These are phyloP conservation scores for Dictyostelium citrinum DNA, from an alignment of 78 protist genomes.

Conservation along the genomic window DNA sequence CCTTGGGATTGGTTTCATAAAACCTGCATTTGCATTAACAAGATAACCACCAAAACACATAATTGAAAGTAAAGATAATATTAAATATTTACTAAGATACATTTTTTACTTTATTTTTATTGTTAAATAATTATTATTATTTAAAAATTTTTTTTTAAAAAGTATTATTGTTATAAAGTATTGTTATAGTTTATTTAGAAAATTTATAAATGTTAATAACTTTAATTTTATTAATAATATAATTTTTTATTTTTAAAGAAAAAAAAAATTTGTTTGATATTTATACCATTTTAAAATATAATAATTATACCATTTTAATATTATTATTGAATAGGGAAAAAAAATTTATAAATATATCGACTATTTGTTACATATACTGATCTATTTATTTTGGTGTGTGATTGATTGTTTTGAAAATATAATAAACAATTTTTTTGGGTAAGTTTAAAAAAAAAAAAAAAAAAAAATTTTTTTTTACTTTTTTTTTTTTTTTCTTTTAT, in stretches of 20 bases:
- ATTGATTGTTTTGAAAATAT: not conserved
- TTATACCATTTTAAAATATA: not conserved
- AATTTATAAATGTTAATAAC: not conserved
- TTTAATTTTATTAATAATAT: not conserved
- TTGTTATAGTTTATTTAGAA: not conserved
- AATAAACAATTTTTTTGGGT: not conserved
- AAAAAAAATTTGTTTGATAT: not conserved
- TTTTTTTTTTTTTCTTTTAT: not conserved
- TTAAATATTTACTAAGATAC: not conserved
- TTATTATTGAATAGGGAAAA: not conserved
- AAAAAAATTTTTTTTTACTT: not conserved
- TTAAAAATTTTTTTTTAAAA: too few relatives aligned
- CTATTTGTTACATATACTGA: not conserved
- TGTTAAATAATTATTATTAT: not conserved
- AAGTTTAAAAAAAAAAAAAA: not conserved
- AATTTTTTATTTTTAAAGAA: not conserved
- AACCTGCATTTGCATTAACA: constrained; percentile 39
- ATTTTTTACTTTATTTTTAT: not conserved
- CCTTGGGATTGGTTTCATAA: constrained; percentile 69
- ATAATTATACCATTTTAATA: not conserved
- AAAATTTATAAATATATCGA: not conserved
- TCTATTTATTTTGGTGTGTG: not conserved
- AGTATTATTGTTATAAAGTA: not conserved
- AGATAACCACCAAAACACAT: not conserved
- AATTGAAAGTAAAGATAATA: not conserved